These are phyloP conservation scores for Leishmania amazonensis DNA, from an alignment of 208 protist genomes.

Conservation along the genomic window DNA sequence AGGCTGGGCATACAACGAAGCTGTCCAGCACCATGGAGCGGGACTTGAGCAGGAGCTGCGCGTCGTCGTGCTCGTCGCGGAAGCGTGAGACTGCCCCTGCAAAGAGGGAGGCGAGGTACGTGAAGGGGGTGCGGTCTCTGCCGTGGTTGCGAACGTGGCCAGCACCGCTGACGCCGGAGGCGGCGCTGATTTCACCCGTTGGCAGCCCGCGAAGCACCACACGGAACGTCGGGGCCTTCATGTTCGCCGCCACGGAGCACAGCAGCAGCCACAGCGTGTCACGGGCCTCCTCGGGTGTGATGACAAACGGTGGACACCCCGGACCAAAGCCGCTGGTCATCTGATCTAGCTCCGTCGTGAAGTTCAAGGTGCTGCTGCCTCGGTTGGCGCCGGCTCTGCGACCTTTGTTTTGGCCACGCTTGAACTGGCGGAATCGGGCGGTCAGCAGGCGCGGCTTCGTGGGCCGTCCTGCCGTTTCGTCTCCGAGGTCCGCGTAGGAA, in stretches of 20 bases:
- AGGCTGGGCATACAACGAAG: constrained; percentile 33
- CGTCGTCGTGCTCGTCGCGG: constrained; percentile 12
- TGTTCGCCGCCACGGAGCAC: constrained; percentile 49
- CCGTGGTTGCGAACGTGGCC: background rate
- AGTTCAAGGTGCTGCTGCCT: constrained; percentile 28
- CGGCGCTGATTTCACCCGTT: background rate
- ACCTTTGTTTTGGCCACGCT: background rate
- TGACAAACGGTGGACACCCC: constrained; percentile 42
- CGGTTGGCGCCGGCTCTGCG: background rate
- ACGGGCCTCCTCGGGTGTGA: constrained; percentile 56
- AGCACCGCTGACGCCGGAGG: background rate
- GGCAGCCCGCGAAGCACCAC: constrained; percentile 34
- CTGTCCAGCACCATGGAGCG: constrained; percentile 32
- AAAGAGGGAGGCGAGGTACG: constrained; percentile 16
- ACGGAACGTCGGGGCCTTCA: constrained; percentile 16
- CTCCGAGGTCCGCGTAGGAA: background rate
- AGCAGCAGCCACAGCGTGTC: constrained; percentile 69
- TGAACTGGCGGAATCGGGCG: background rate
- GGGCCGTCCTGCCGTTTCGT: background rate
- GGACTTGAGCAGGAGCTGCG: constrained; percentile 23
- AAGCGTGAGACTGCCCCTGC: constrained; percentile 2
- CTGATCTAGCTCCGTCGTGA: constrained; percentile 44
- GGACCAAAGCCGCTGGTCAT: constrained; percentile 26
- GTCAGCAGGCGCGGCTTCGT: background rate
- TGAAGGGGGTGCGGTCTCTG: constrained; percentile 9